Base-by-base conservation (phyloP, 768 basidiomycete genomes). In the Melanogaster broomeanus region DNA sequence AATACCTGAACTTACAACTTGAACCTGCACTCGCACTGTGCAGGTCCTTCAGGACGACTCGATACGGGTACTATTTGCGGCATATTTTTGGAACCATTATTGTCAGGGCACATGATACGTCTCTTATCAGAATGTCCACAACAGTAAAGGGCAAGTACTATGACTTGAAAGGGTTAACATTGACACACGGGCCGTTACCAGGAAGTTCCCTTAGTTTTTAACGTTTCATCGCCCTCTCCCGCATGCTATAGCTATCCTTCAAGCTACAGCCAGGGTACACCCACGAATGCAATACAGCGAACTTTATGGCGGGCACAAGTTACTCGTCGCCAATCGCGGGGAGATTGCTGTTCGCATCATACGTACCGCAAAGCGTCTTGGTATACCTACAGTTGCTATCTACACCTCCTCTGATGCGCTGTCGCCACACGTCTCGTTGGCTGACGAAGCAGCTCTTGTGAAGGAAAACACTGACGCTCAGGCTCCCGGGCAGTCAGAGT, bases 321-420 rank as follows among this genome's bases (percentile, higher is more conserved):
- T 87, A 0, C 76, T 88, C 53, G 71, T 89, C 52, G 84, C 84
- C 18, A 88, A 89, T 64, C 81, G 86, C 22, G 87, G 86, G 37
- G 87, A 89, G 64, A 88, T 88, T 45, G 85, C 85, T 9, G 72
- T 82, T 13, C 80, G 86, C 9, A 77, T 87, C 56, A 69, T 87
- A 22, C 77, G 74, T 45, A 81, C 84, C 0, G 83, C 83, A 2
- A 74, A 75, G 42, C 64, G 65, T 24, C 73, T 85, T 3, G 78
- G 75, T 1, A 60, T 89, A 22, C 63, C 59, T 4, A 84, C 83
- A 0, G 60, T 87, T n/a, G 73, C 82, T 3, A 69, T 88, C 38
- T 86, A 87, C 64, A 78, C 80, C 3, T 67, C 76, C 10, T 77
- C 81, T 0, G 86, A 88, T 54, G 70, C 82, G 6, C 72, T 79